Evolutionary conservation across 352 stramenopile genomes (phyloP), one percentile per base, ranked within the genome.

Genomic region (Globisporangium barbulae): DNA sequence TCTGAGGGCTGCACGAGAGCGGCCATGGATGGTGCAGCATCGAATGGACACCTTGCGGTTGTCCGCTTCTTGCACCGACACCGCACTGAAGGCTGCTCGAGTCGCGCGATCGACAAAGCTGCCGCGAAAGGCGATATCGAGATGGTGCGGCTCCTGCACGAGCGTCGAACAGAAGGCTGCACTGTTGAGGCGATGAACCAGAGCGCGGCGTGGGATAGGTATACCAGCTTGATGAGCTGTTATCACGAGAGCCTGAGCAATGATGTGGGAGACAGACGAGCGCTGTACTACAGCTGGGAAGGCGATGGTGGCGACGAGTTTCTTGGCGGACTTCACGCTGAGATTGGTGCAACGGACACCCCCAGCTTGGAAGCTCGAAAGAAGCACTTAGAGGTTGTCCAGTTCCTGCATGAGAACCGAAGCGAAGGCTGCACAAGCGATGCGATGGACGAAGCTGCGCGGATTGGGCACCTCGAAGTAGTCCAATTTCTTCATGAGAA

Each of bases 361-460:
- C 8, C 22, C 25, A 21, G 31, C 15, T 13, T 31, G 45, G 28
- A 17, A 19, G 21, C 3, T 2, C 45, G 22, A 41, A 19, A 25
- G 22, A 17, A 31, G 1, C 37, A 52, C 15, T 6, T 60, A 2
- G 54, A 49, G 37, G 37, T 49, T 6, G 37, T 60, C 22, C 4
- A 25, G 7, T 60, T 39, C 25, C 54, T 60, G 22, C 54, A 60
- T 28, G 39, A 49, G 12, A 13, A 60, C 25, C 54, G 54, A n/a
- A 5, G 2, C 8, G 53, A 58, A 45, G 53, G 53, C 0, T 58
- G 53, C 33, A 33, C 53, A 7, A n/a, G 2, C 4, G 10, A 50
- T 13, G 54, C 54, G 30, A 49, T 60, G 54, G 35, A 49, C 22
- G 17, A 30, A 17, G 37, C 39, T 15, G 37, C 54, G 15, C n/a